Base-by-base conservation (phyloP, 768 basidiomycete species). In the Leccinum truebloodii region DNA sequence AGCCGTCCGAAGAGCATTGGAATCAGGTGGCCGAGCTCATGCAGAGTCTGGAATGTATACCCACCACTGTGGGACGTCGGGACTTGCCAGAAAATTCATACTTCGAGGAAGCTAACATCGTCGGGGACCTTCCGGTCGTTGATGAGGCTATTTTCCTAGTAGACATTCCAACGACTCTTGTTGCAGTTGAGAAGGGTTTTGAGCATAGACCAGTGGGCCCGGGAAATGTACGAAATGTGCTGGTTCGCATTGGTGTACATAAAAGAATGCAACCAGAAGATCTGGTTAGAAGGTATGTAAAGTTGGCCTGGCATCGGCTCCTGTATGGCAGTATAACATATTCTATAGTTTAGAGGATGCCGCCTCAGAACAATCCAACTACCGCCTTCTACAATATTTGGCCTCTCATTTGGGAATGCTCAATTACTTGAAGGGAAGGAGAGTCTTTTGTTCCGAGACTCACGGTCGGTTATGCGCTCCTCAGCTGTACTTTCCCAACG, bases 61-160 rank as follows among this genome's bases (percentile, higher is more conserved):
- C 91, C 2, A 94, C 92, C 0, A 84, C 86, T 8, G 75, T 74
- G 10, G 96, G 95, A 8, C 80, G 4, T 41, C 18, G 90, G 77
- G 86, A 82, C 64, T 68, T 71, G 20, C 92, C 95, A 0, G 69
- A 73, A 4, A 84, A 94, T 54, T 77, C 88, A 4, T 96, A 95
- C 75, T 95, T 97, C 69, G 76, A 86, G 10, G 91, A 85, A 61
- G 94, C 88, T n/a, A 84, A 91, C 64, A 78, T 98, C n/a, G 97
- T 91, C 63, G 20, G 18, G 14, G 24, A 39, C 24, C 54, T 67
- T 22, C 60, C 64, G 3, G 60, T 63, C 2, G 64, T 32, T n/a
- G 39, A 6, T n/a, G 65, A 55, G 26, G 1, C 1, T 3, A 16
- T 18, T 12, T 67, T 65, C 16, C 6, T 51, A 14, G 28, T 51